Base-by-base conservation (phyloP, 257 asterid genomes). In the Solanum ossicruentum region DNA sequence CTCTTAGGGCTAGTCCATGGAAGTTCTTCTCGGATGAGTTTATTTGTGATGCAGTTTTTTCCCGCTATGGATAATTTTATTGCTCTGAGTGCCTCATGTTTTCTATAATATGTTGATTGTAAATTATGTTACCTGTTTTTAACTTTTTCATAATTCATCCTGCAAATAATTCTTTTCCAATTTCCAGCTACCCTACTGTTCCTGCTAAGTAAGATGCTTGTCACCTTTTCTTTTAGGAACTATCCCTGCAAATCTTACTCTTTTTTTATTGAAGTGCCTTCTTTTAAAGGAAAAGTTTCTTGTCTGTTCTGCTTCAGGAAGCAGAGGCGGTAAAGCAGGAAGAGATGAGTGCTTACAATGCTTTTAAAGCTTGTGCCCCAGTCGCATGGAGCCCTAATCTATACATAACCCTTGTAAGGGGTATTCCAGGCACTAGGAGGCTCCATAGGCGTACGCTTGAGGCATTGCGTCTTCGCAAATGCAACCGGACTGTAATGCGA, bases 371-470 rank as follows among this genome's bases (percentile, higher is more conserved):
- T 7, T 91, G 88, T 80, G 92, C 91, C 84, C 97, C 97, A 2
- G 89, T 95, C 8, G 95, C 97, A 47, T 96, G 99, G 99, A 96
- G 99, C 88, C 91, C 92, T 39, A 92, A 93, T 87, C 91, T 96
- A 10, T 94, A 95, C 88, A 87, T 96, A 66, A 96, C 99, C 32
- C 95, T 95, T 83, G 99, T 96, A 69, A 96, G 99, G 88, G 99
- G 99, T 13, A 93, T 93, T 36, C 98, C 99, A 11, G 99, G 99
- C 2, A 96, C 99, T 49, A 85, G 98, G 92, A 92, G 84, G 84
- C 97, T 93, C 89, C 99, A 96, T 84, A 94, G 98, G 83, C 97
- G 97, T 88, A 96, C 99, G 80, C 87, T 96, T 85, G 99, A 93
- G 89, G 99, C 98, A 41, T 69, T 96, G 85, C 96, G 95, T 41